Evolutionary conservation across 805 yeast species (phyloP), one percentile per base, ranked within the genome.

Genomic region (Candida adriatica): DNA sequence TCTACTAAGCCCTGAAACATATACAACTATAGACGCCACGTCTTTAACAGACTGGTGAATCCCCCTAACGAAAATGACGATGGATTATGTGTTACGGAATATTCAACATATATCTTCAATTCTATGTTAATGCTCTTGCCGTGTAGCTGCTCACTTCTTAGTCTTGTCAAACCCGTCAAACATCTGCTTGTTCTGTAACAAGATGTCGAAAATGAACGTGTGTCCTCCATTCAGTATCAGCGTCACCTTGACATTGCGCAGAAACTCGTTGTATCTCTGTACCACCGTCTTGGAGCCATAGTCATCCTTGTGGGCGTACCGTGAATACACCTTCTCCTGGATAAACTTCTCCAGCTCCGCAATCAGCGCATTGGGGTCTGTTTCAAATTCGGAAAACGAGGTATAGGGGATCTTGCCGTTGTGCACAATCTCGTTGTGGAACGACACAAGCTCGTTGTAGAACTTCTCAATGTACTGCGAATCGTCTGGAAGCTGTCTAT

Each of bases 141-240:
- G 22, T 19, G 22, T 19, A 19, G 11, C 22, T 19, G 8, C 22
- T 19, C 29, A 17, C 11, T 16, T 35, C 35, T 31, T 35, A 17
- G n/a, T 25, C 6, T 7, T 24, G 13, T 41, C 45, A 26, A 68
- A 60, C 15, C 48, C 48, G 29, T 70, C 71, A 43, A 72, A 72
- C 8, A 61, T 59, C 35, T 53, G 48, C 33, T 70, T 71, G 38
- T 70, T 72, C 30, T 70, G 67, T 14, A 48, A 27, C 25, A 78
- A 47, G 1, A 78, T 59, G 45, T 79, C 86, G 45, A 79, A 63
- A 9, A 73, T 63, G 31, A 69, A 70, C 2, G 78, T 61, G 43
- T 74, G 69, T 1, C 78, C 79, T 13, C 80, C 79, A 43, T 79
- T 78, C 20, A 71, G 43, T 13, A 56, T 52, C 26, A 70, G 50